Percentiles rank a stretch among this genome's conserved stretches.
Conservation (phyloP, 176 grass and related monocot genomes). For the Dendrocalamus sinicus region DNA sequence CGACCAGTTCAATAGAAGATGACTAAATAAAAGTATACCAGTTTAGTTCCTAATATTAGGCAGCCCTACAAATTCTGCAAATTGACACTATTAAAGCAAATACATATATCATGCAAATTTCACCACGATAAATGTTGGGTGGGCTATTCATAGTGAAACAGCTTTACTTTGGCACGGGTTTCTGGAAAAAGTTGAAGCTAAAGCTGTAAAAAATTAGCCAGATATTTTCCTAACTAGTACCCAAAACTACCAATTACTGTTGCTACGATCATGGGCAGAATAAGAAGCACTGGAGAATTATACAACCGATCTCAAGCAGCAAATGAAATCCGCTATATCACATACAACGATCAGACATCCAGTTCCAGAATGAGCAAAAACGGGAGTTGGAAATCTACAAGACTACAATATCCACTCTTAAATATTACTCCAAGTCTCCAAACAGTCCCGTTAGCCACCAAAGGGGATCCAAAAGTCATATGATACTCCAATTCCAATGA, state of each 20-base stretch:
- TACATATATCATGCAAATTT: not conserved
- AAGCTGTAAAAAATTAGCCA: conserved; percentile 9
- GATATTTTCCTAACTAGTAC: not conserved
- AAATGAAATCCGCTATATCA: not conserved
- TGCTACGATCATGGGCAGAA: not conserved
- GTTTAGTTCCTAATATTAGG: conserved; percentile 17
- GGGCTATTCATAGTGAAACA: not conserved
- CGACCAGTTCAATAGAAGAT: not conserved
- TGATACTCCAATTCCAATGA: conserved; percentile 3
- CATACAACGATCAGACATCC: not conserved
- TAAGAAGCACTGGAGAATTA: conserved; percentile 5
- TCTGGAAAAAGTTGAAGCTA: conserved; percentile 5
- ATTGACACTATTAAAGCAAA: not conserved
- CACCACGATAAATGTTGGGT: not conserved
- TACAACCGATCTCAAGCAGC: not conserved
- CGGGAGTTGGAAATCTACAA: not conserved
- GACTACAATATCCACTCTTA: not conserved
- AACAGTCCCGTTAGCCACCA: not conserved
- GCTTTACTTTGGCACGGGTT: not conserved
- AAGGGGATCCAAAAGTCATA: not conserved
- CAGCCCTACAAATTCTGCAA: not conserved
- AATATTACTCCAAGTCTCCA: not conserved
- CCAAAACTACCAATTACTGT: not conserved
- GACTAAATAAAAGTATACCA: not conserved
- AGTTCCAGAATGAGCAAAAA: conserved; percentile 13